phyloP scores from a whole-genome alignment of 1,284 basidiomycete species.

The Mycena sp. region DNA sequence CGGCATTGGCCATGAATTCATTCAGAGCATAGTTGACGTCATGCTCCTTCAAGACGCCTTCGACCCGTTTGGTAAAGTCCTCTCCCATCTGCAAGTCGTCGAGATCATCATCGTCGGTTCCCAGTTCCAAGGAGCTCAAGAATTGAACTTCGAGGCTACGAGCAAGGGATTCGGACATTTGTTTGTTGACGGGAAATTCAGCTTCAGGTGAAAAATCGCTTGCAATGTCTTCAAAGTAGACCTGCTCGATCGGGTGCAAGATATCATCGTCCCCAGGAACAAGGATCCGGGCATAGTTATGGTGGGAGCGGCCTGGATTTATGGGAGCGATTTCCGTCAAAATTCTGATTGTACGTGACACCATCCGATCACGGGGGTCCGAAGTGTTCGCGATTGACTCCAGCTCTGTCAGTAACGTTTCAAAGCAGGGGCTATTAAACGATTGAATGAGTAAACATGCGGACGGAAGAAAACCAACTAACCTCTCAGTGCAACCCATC shows the following conservation, averaged over 20 bases:
- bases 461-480: not conserved
- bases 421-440: constrained; percentile 14
- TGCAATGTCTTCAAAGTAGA: constrained; percentile 11
- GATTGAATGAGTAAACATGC: not conserved
- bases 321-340: constrained; percentile 15
- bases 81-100: constrained; percentile 42
- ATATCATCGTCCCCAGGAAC: constrained; percentile 15
- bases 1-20: constrained; percentile 62
- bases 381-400: not conserved
- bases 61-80: constrained; percentile 38
- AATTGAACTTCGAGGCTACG: constrained; percentile 21
- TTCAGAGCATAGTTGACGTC: constrained; percentile 50
- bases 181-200: constrained; percentile 3
- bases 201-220: constrained; percentile 18
- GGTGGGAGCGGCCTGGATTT: not conserved
- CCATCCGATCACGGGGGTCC: not conserved
- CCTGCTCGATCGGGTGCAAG: constrained; percentile 13
- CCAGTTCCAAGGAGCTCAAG: constrained; percentile 26
- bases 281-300: not conserved
- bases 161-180: constrained; percentile 19
- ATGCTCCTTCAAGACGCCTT: constrained; percentile 48
- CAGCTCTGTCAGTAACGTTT: constrained; percentile 21
- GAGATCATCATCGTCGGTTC: constrained; percentile 28
- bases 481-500: constrained; percentile 27
- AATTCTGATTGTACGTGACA: constrained; percentile 13